These are phyloP conservation scores for Thyridium curvatum DNA, from an alignment of 2,329 filamentous ascomycete species.

Conservation along the genomic window DNA sequence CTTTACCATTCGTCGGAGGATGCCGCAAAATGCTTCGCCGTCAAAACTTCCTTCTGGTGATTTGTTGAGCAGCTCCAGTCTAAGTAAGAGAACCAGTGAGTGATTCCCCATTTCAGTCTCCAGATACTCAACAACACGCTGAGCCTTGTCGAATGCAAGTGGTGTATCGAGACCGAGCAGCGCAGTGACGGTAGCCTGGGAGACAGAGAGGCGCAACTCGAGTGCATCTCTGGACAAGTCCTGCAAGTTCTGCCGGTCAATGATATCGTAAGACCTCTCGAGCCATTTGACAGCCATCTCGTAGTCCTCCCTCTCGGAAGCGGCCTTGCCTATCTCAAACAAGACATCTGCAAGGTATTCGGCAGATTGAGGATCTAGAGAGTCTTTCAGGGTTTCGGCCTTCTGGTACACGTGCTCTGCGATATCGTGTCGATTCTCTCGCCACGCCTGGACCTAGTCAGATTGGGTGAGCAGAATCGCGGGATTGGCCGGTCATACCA, in stretches of 20 bases:
- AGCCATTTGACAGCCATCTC: conserved; percentile 65
- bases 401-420: conserved; percentile 73
- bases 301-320: conserved; percentile 43
- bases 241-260: conserved; percentile 49
- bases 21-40: conserved; percentile 37
- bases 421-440: conserved; percentile 64
- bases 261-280: conserved; percentile 54
- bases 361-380: conserved; percentile 39
- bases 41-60: conserved; percentile 41
- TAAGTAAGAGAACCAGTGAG: conserved; percentile 59
- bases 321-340: conserved; percentile 63
- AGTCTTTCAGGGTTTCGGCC: conserved; percentile 30
- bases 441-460: conserved; percentile 50
- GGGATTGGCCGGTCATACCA: conserved; percentile 48
- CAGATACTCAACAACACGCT: conserved; percentile 52
- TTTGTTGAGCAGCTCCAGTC: conserved; percentile 57
- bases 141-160: conserved; percentile 43
- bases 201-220: conserved; percentile 60
- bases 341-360: conserved; percentile 63
- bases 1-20: conserved; percentile 56
- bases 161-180: conserved; percentile 40
- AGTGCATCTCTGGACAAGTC: conserved; percentile 50
- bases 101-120: conserved; percentile 58
- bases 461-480: not conserved
- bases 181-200: conserved; percentile 55